Conservation (phyloP, 2,329 filamentous ascomycete genomes). For the Colletotrichum sansevieriae region DNA sequence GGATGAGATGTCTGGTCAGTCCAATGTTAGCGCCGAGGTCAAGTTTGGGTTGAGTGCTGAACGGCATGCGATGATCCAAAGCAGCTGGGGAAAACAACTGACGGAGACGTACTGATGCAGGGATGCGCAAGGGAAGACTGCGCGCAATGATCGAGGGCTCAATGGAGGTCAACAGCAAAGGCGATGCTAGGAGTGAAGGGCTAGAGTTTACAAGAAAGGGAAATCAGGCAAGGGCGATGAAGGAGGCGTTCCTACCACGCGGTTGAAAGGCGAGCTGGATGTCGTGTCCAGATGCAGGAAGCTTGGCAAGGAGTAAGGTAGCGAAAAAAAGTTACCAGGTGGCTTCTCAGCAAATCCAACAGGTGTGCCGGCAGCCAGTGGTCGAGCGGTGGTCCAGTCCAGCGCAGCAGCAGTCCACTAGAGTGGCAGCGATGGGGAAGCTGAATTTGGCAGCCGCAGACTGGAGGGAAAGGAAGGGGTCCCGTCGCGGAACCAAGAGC, state of each 20-base stretch:
- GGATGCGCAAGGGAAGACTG: conserved; percentile 20
- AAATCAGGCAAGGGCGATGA: conserved; percentile 38
- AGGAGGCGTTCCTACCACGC: conserved; percentile 41
- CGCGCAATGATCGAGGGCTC: conserved; percentile 29
- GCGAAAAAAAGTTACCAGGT: conserved; percentile 41
- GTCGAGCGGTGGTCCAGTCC: conserved; percentile 32
- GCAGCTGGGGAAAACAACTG: conserved; percentile 14
- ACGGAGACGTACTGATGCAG: conserved; percentile 30
- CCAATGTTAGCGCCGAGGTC: conserved; percentile 11
- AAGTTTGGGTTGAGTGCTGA: conserved; percentile 14
- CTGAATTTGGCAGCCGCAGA: not conserved
- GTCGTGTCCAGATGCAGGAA: conserved; percentile 41
- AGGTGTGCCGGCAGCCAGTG: conserved; percentile 49
- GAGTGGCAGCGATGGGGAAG: conserved; percentile 23
- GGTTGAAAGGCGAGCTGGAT: conserved; percentile 36
- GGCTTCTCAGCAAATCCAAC: conserved; percentile 36
- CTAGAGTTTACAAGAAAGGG: conserved; percentile 27
- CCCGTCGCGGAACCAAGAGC: conserved; percentile 31
- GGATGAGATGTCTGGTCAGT: conserved; percentile 13
- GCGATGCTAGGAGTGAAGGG: conserved; percentile 19
- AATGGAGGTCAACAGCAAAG: conserved; percentile 42
- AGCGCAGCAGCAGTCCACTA: conserved; percentile 18
- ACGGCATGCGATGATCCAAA: conserved; percentile 18
- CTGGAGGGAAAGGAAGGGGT: conserved; percentile 13
- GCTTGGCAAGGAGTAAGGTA: conserved; percentile 34